Base-by-base conservation (phyloP, 768 basidiomycete genomes). In the Leccinellum luteum region DNA sequence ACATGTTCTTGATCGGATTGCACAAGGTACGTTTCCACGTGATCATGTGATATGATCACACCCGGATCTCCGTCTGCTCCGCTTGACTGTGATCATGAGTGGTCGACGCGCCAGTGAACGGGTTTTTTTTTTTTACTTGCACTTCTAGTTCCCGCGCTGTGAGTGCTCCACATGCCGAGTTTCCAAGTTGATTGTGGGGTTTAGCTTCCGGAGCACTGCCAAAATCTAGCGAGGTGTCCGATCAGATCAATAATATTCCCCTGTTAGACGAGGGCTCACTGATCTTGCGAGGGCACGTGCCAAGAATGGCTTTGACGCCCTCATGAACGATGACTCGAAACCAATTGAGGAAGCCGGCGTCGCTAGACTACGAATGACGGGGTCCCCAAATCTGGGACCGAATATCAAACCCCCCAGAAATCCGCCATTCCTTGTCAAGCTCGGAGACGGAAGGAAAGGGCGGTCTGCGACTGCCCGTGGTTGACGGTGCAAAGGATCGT, bases 301-400 rank as follows among this genome's bases (percentile, higher is more conserved):
- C 2, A 86, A 90, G 73, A 89, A 89, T 64, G 85, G 86, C 0
- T 88, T 87, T 41, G n/a, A 9, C 65, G 80, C 85, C 12, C 83
- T 88, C 52, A 87, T 86, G 67, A 78, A 81, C 57, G 87, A 89
- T 69, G 79, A 75, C 66, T 70, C 64, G 48, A 76, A 81, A 73
- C 73, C 85, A 2, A 63, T 82, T 7, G 81, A 82, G 54, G 73
- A 82, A 57, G 84, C 81, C 10, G 85, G 35, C 35, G 38, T 41
- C 31, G 31, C 31, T 32, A 32, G 31, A 32, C 31, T 13, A 32
- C 12, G 31, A 32, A 35, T 35, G 34, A 3, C 32, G 14, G 15
- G 34, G 15, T 3, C 15, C 34, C 17, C 17, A n/a, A 17, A 27
- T 17, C 17, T 15, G 34, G 38, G n/a, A 85, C 89, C 52, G 83